Evolutionary conservation across 2,329 filamentous ascomycete genomes (phyloP).

Genomic region (Hypoxylon sp.): DNA sequence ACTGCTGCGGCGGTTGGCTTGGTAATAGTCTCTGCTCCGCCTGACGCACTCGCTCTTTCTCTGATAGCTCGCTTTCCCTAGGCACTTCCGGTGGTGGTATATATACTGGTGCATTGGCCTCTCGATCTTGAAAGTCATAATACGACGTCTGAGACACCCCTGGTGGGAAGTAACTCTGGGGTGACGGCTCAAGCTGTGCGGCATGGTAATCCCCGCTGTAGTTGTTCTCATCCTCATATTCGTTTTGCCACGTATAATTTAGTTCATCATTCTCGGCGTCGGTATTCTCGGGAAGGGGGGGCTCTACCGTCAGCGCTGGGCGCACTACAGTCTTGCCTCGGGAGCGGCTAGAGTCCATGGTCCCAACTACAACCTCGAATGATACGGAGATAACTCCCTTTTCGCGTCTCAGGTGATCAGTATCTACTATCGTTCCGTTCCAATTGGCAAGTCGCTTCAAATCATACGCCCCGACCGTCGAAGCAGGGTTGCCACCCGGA

Average conservation of each 20-base stretch:
- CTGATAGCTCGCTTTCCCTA: slow-evolving; percentile 74
- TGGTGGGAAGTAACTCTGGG: slow-evolving; percentile 48
- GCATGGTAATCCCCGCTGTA: slow-evolving; percentile 44
- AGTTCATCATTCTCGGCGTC: slow-evolving; percentile 41
- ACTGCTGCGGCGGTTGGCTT: slow-evolving; percentile 74
- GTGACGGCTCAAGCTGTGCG: slow-evolving; percentile 39
- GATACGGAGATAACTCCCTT: slow-evolving; percentile 91
- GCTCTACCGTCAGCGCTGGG: slow-evolving; percentile 43
- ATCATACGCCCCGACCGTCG: slow-evolving; percentile 53
- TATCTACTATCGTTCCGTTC: slow-evolving; percentile 84
- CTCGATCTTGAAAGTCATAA: slow-evolving; percentile 52
- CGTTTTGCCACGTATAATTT: slow-evolving; percentile 52
- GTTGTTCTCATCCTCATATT: slow-evolving; percentile 48
- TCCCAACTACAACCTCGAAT: slow-evolving; percentile 90
- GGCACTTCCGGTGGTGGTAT: slow-evolving; percentile 72
- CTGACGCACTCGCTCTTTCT: slow-evolving; percentile 83
- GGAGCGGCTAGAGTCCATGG: slow-evolving; percentile 73
- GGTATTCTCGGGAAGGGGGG: slow-evolving; percentile 39
- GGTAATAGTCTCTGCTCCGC: slow-evolving; percentile 86
- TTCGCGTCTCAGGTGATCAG: slow-evolving; percentile 84
- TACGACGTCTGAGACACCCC: slow-evolving; percentile 52
- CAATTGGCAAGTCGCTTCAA: slow-evolving; percentile 65
- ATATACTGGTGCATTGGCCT: slow-evolving; percentile 61
- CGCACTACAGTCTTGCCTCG: slow-evolving; percentile 48
- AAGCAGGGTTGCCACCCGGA: slow-evolving; percentile 49